Conservation (phyloP, 176 grass and related monocot genomes). For the Rhipidocladum racemiflorum region DNA sequence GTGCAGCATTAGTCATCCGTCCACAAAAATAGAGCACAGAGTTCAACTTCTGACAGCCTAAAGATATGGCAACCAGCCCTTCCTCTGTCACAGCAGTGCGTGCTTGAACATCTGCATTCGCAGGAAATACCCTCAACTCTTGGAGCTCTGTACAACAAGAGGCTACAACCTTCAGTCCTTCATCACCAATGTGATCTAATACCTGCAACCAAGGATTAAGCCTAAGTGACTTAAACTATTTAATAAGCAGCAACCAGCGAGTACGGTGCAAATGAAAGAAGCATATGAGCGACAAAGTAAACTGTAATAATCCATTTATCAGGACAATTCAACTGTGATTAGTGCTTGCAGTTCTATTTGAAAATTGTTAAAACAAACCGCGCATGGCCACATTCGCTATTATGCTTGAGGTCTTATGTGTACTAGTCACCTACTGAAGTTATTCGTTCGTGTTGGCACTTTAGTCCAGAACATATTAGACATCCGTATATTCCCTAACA, state of each 20-base stretch:
- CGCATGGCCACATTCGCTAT: neutral
- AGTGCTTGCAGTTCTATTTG: neutral
- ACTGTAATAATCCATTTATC: neutral
- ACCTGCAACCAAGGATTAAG: conserved; percentile 47
- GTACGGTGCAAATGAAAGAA: neutral
- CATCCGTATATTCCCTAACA: neutral
- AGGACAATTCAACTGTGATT: neutral
- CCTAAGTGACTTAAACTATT: neutral
- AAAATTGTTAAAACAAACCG: neutral
- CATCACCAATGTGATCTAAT: conserved; percentile 60
- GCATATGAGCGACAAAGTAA: neutral
- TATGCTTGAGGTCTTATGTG: neutral
- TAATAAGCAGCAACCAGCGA: neutral
- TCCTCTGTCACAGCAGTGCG: conserved; percentile 57
- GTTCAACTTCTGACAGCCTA: conserved; percentile 57
- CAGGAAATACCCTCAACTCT: conserved; percentile 62
- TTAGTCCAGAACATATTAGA: neutral
- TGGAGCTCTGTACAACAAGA: conserved; percentile 52
- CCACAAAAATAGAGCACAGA: conserved; percentile 61
- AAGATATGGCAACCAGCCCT: conserved; percentile 57
- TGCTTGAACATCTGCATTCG: neutral
- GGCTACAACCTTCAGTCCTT: conserved; percentile 56
- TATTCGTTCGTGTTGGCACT: neutral
- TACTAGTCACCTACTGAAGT: neutral
- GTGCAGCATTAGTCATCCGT: conserved; percentile 67